Evolutionary conservation across 192 early-diverging fungal genomes (phyloP).

Genomic region (Coemansia nantahalensis): DNA sequence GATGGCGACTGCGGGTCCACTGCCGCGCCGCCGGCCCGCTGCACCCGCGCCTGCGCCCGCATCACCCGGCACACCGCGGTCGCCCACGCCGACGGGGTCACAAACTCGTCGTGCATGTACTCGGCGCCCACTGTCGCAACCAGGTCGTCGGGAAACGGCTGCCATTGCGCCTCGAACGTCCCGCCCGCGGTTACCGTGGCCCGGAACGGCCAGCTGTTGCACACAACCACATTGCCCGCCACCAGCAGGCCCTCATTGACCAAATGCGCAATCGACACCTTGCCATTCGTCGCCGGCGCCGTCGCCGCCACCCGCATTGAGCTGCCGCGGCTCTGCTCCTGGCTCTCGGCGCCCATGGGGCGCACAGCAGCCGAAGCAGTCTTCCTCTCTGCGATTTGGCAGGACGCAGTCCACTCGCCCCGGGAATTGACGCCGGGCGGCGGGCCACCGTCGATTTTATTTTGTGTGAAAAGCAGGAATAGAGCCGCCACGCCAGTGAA

Average conservation of each 20-base stretch:
- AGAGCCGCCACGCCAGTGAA: too few relatives aligned
- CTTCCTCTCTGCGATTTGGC: too few relatives aligned
- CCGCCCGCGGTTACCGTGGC: constrained; percentile 33
- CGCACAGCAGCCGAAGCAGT: too few relatives aligned
- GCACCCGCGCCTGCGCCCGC: constrained; percentile 38
- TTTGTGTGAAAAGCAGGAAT: too few relatives aligned
- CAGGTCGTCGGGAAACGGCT: constrained; percentile 24
- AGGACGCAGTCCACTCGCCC: too few relatives aligned
- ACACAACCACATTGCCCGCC: constrained; percentile 27
- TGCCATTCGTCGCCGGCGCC: constrained; percentile 6
- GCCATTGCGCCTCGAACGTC: constrained; percentile 33
- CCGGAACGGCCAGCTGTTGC: constrained; percentile 50
- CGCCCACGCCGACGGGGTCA: constrained; percentile 65
- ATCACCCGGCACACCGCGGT: constrained; percentile 59
- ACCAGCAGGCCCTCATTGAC: constrained; percentile 29
- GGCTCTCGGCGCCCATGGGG: constrained; percentile 21
- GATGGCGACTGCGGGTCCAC: too few relatives aligned
- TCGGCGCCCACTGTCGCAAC: constrained; percentile 18
- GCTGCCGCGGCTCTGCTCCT: constrained; percentile 3
- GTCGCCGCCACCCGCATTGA: neutral
- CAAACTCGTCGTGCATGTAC: constrained; percentile 51
- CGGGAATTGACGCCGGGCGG: neutral
- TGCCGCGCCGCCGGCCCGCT: neutral
- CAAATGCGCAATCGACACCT: constrained; percentile 31
- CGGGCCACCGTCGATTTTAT: too few relatives aligned